Evolutionary conservation across 2,329 filamentous ascomycete species (phyloP).

Genomic region (Botryotinia calthae): DNA sequence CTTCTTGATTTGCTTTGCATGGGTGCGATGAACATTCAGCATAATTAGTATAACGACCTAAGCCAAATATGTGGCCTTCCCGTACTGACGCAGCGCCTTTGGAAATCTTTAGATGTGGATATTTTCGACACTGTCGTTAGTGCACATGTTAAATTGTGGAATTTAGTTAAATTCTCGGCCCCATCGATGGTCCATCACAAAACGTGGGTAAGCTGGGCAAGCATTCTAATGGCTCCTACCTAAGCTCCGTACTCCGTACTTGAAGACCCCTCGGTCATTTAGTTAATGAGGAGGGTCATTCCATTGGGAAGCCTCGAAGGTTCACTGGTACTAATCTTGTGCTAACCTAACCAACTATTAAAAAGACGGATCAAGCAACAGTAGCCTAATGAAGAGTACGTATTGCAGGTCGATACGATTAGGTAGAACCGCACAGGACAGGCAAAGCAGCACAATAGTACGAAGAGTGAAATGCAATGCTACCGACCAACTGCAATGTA

Average conservation of each 20-base stretch:
- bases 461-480: conserved; percentile 11
- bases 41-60: conserved; percentile 14
- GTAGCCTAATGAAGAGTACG: conserved; percentile 3
- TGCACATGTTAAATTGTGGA: conserved; percentile 16
- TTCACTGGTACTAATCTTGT: conserved; percentile 2
- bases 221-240: conserved; percentile 8
- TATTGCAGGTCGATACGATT: conserved; percentile 2
- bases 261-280: conserved; percentile 8
- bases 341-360: not conserved
- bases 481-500: conserved; percentile 12
- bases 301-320: not conserved
- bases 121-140: conserved; percentile 7
- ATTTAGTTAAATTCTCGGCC: conserved; percentile 18
- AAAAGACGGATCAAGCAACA: not conserved
- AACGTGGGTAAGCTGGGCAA: conserved; percentile 12
- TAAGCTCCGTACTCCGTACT: not conserved
- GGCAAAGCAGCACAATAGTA: not conserved
- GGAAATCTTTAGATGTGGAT: conserved; percentile 7
- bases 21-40: conserved; percentile 1
- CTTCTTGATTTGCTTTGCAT: conserved; percentile 5
- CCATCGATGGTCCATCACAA: conserved; percentile 12
- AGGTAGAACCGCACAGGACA: not conserved
- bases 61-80: conserved; percentile 14
- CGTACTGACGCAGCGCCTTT: conserved; percentile 10
- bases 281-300: not conserved